phyloP scores from a whole-genome alignment of 306 rosid genomes.

The Morella rubra region DNA sequence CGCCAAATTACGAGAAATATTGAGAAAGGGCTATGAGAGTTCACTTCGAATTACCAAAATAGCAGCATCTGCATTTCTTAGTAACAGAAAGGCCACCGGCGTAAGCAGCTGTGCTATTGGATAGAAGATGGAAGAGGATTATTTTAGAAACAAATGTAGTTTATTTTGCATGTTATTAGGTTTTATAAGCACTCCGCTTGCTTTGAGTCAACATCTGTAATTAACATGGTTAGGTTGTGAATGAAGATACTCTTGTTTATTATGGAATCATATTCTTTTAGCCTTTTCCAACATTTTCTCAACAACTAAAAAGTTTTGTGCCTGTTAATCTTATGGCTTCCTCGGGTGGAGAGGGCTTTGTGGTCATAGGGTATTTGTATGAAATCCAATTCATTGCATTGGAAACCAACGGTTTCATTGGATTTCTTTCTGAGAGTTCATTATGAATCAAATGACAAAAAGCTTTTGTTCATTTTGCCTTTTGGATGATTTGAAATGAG shows the following conservation, averaged over 20 bases:
- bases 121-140: background rate
- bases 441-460: background rate
- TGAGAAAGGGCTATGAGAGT: background rate
- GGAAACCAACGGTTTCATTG: background rate
- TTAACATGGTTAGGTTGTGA: background rate
- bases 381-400: background rate
- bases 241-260: background rate
- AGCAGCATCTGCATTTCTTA: background rate
- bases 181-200: background rate
- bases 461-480: background rate
- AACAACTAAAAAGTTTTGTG: background rate
- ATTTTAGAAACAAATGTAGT: background rate
- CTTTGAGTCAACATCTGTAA: background rate
- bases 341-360: background rate
- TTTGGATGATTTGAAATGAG: conserved; percentile 6
- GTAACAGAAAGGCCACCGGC: background rate
- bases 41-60: too few species aligned
- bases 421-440: background rate
- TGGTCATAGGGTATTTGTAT: conserved; percentile 1
- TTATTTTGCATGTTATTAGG: background rate
- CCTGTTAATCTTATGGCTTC: background rate
- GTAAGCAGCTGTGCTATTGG: background rate
- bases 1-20: background rate
- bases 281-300: background rate
- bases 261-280: background rate